These are phyloP conservation scores for Phytophthora hibernalis DNA, from an alignment of 352 stramenopile species.

Conservation along the genomic window DNA sequence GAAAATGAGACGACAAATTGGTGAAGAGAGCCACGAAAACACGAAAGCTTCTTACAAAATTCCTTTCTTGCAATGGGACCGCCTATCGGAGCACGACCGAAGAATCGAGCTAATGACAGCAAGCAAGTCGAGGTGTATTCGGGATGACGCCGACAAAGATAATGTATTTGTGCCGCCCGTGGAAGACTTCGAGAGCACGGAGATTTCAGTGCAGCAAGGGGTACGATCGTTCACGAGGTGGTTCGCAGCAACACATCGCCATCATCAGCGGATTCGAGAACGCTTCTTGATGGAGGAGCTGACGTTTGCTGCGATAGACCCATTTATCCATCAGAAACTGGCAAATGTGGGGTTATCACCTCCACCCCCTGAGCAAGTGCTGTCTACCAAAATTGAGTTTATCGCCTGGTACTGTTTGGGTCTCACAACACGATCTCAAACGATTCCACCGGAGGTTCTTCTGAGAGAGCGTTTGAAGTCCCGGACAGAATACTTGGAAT, in stretches of 20 bases:
- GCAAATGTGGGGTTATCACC: slow-evolving; percentile 37
- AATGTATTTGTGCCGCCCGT: slow-evolving; percentile 45
- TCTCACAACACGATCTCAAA: slow-evolving; percentile 29
- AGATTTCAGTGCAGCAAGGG: slow-evolving; percentile 53
- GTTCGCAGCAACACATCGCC: slow-evolving; percentile 53
- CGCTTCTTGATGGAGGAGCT: slow-evolving; percentile 69
- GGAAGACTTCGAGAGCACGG: slow-evolving; percentile 53
- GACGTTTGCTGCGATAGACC: slow-evolving; percentile 54
- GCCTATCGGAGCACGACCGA: slow-evolving; percentile 48
- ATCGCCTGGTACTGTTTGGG: slow-evolving; percentile 62
- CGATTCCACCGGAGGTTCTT: slow-evolving; percentile 29
- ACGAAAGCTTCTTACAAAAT: slow-evolving; percentile 23
- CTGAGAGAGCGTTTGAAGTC: slow-evolving; percentile 45
- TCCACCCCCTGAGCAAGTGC: slow-evolving; percentile 32
- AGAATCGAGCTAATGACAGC: slow-evolving; percentile 62
- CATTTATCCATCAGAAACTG: slow-evolving; percentile 47
- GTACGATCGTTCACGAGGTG: slow-evolving; percentile 65
- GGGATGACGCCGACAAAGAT: slow-evolving; percentile 46
- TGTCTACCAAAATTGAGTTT: slow-evolving; percentile 42
- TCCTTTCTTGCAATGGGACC: slow-evolving; percentile 51
- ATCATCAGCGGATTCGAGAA: slow-evolving; percentile 58
- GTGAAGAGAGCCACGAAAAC: slow-evolving; percentile 12
- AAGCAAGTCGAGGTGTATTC: slow-evolving; percentile 57
- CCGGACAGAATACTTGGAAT: slow-evolving; percentile 44
- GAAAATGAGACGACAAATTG: slow-evolving; percentile 3